Conservation (phyloP, 345 rosid genomes). For the Bruguiera gymnorhiza region DNA sequence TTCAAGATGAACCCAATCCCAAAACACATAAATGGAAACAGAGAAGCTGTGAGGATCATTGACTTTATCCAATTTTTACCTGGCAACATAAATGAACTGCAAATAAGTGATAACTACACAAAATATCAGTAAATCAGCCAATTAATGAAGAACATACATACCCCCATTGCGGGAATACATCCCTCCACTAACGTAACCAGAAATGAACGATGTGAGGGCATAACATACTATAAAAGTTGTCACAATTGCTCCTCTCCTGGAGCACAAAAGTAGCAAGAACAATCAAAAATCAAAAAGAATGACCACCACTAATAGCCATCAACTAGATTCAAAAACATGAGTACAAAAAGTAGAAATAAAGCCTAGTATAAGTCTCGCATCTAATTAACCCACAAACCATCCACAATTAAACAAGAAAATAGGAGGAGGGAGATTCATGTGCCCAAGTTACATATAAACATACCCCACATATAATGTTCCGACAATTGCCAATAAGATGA, state of each 20-base stretch:
- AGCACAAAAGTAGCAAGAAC: constrained; percentile 11
- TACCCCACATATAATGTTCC: constrained; percentile 92
- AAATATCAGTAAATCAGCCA: constrained; percentile 4
- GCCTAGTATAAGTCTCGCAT: background rate
- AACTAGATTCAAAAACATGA: background rate
- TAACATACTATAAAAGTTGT: constrained; percentile 95
- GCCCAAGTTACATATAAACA: constrained; percentile 25
- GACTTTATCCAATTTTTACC: constrained; percentile 95
- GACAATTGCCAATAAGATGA: constrained; percentile 82
- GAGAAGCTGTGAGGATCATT: constrained; percentile 90
- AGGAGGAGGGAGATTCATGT: background rate
- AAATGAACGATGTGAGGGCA: constrained; percentile 91
- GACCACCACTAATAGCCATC: background rate
- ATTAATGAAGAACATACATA: constrained; percentile 31
- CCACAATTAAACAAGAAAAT: background rate
- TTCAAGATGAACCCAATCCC: constrained; percentile 84
- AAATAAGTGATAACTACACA: constrained; percentile 2
- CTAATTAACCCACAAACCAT: background rate
- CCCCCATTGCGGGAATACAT: constrained; percentile 99
- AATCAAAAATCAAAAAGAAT: background rate
- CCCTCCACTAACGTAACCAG: constrained; percentile 99
- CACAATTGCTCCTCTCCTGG: constrained; percentile 99
- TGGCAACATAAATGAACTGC: constrained; percentile 25
- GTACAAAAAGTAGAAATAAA: too few species aligned
- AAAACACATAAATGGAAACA: constrained; percentile 88